Evolutionary conservation across 2,329 filamentous ascomycete species (phyloP).

Genomic region (Trichoderma sp.): DNA sequence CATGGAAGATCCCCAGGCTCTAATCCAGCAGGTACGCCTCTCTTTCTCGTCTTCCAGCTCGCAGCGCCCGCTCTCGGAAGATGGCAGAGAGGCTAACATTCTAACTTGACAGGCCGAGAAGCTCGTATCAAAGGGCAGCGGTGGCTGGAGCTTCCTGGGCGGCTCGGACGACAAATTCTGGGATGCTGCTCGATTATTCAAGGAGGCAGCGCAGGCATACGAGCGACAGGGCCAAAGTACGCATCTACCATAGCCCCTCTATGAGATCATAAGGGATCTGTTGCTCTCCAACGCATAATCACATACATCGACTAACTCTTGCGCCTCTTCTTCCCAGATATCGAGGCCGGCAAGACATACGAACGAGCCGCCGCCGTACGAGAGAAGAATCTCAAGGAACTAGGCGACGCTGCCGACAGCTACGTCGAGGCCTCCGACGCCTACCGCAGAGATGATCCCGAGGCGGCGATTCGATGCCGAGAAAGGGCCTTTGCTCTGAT

Average conservation of each 20-base stretch:
- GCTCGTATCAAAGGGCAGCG: constrained; percentile 68
- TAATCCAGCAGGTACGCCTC: constrained; percentile 70
- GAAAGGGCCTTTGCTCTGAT: constrained; percentile 64
- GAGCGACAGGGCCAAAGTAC: constrained; percentile 81
- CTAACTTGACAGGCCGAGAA: constrained; percentile 73
- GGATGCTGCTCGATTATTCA: constrained; percentile 83
- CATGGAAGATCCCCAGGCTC: constrained; percentile 78
- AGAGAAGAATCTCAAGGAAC: constrained; percentile 79
- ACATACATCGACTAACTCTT: neutral
- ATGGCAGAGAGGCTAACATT: neutral
- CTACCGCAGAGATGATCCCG: constrained; percentile 81
- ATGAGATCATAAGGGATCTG: neutral
- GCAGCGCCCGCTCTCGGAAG: neutral
- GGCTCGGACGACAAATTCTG: constrained; percentile 86
- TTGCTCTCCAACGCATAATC: neutral
- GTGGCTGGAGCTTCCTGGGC: constrained; percentile 89
- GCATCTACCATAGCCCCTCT: constrained; percentile 30
- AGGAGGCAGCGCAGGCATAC: constrained; percentile 88
- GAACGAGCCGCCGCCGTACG: constrained; percentile 85
- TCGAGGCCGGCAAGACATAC: constrained; percentile 84
- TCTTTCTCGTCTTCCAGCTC: constrained; percentile 29
- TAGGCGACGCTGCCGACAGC: constrained; percentile 88
- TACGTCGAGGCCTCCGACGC: constrained; percentile 92
- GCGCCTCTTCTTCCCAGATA: constrained; percentile 52
- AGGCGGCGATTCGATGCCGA: constrained; percentile 79